Base-by-base conservation (phyloP, 2,329 filamentous ascomycete species). In the Pseudogymnoascus sp. region DNA sequence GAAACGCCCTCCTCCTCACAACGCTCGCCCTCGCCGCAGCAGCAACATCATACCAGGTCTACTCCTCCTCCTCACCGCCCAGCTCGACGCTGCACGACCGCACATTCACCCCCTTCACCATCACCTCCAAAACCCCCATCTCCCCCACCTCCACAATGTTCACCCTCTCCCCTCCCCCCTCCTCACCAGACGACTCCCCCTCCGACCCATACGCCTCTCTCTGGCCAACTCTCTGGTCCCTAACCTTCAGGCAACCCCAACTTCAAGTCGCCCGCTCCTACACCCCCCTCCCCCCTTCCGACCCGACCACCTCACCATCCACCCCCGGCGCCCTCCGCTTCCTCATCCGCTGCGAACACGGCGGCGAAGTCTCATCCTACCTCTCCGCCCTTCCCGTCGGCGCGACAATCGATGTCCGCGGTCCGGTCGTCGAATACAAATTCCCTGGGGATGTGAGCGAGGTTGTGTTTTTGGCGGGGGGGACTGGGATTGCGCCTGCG, bases 201-300 rank as follows among this genome's bases (percentile, higher is more conserved):
- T 33, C 31, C 31, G 10, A 33, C 31, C 10, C 31, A 3, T 33
- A 33, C 31, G 10, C 31, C 31, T 5, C 31, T 7, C 31, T 33
- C 26, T 26, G 26, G 26, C 6, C 26, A 26, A 26, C 26, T 3
- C 2, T 26, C 26, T 26, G 26, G 26, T 26, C 26, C 26, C 26
- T 26, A 26, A 26, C 26, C 26, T 26, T 26, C 26, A 26, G 6
- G 6, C 26, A 26, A 38, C 43, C 43, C 19, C 87, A 96, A 73
- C 77, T 97, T 63, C 92, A 97, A 75, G 96, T 99, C 68, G 90
- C 91, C 45, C 80, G 94, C 65, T 87, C 91, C 63, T 99, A 99
- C 75, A 97, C 94, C 3, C 92, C 93, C 0, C 78, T 99, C 0
- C 93, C 91, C 0, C 81, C 85, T 0, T 26, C 26, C 2, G 33